Percentiles rank a stretch among this genome's conserved stretches.
These are phyloP conservation scores for Schizochytrium sp. DNA, from an alignment of 108 stramenopile species.

Conservation along the genomic window DNA sequence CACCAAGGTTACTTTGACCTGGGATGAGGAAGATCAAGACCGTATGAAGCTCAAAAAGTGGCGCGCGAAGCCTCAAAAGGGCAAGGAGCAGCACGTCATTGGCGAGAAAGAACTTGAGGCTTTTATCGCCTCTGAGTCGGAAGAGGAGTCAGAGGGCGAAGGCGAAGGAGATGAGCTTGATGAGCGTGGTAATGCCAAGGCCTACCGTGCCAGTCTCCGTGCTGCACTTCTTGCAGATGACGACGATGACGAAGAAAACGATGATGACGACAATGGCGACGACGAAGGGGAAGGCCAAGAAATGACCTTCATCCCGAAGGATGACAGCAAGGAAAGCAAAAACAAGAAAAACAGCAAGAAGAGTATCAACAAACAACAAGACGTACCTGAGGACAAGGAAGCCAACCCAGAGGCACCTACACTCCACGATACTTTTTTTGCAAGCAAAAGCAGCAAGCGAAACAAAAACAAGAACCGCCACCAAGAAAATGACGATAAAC, in stretches of 20 bases:
- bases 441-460: not conserved
- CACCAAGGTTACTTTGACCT: slow-evolving; percentile 91
- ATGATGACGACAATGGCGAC: not conserved
- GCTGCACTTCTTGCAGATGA: slow-evolving; percentile 25
- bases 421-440: slow-evolving; percentile 39
- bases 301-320: not conserved
- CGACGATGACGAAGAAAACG: slow-evolving; percentile 19
- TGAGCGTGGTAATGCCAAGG: slow-evolving; percentile 1
- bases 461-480: not conserved
- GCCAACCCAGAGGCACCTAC: not conserved
- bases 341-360: slow-evolving; percentile 54
- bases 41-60: slow-evolving; percentile 36
- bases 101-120: slow-evolving; percentile 57
- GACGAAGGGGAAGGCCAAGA: not conserved
- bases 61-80: slow-evolving; percentile 28
- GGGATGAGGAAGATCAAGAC: slow-evolving; percentile 91
- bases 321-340: not conserved
- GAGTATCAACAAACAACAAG: not conserved
- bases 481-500: not conserved
- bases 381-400: not conserved
- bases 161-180: not conserved
- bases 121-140: slow-evolving; percentile 13
- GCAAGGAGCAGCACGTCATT: slow-evolving; percentile 11
- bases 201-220: slow-evolving; percentile 36
- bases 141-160: slow-evolving; percentile 1